Conservation (phyloP, 208 protist genomes). For the Leishmania gerbilli region DNA sequence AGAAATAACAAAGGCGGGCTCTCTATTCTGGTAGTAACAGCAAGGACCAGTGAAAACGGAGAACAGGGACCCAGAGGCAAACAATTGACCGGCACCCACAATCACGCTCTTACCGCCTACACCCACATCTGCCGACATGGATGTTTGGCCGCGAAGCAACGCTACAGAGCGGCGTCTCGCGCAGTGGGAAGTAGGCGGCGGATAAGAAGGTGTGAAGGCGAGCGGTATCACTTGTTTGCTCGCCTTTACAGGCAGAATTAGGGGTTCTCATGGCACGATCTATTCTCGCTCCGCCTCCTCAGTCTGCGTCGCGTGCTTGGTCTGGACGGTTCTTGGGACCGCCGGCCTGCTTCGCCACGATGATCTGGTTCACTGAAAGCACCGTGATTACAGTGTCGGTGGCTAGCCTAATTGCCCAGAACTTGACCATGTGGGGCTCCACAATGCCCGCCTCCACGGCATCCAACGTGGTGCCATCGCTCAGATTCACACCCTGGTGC, state of each 20-base stretch:
- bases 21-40: not conserved
- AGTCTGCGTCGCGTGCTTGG: conserved; percentile 85
- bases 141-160: not conserved
- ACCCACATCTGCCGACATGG: not conserved
- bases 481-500: conserved; percentile 94
- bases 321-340: conserved; percentile 94
- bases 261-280: not conserved
- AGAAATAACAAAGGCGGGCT: not conserved
- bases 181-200: too few species aligned
- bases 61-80: not conserved
- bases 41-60: not conserved
- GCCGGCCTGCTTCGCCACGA: conserved; percentile 98
- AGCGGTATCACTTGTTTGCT: conserved; percentile 2
- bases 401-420: conserved; percentile 95
- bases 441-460: conserved; percentile 89
- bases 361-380: conserved; percentile 96
- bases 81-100: not conserved
- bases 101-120: not conserved
- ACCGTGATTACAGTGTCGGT: conserved; percentile 97
- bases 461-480: conserved; percentile 84
- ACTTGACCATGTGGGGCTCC: conserved; percentile 94
- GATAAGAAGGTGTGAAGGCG: not conserved
- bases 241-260: not conserved
- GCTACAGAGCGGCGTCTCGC: not conserved
- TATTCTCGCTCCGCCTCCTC: not conserved